These are phyloP conservation scores for Bruguiera gymnorhiza DNA, from an alignment of 345 rosid genomes.

Conservation along the genomic window DNA sequence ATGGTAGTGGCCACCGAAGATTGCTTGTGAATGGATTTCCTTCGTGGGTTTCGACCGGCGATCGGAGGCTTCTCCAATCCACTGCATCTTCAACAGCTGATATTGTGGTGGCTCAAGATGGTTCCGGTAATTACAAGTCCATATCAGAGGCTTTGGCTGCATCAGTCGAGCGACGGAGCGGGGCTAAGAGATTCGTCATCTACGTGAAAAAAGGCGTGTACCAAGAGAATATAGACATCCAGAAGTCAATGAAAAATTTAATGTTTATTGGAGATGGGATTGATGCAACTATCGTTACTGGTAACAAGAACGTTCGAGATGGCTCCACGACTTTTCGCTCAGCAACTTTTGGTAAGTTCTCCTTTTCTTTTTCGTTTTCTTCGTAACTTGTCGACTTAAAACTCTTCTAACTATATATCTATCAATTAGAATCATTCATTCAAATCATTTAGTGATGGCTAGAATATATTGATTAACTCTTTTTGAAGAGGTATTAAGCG, in stretches of 20 bases:
- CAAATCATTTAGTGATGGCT: too few species aligned
- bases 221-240: conserved; percentile 56
- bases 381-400: not conserved
- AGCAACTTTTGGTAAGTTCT: conserved; percentile 72
- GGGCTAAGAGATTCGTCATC: conserved; percentile 49
- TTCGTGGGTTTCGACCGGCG: conserved; percentile 54
- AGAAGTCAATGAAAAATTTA: conserved; percentile 50
- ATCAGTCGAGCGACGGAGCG: conserved; percentile 25
- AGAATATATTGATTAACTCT: too few species aligned
- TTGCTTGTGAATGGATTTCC: conserved; percentile 52
- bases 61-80: conserved; percentile 56
- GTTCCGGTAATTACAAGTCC: conserved; percentile 63
- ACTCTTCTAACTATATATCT: too few species aligned
- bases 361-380: not conserved
- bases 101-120: conserved; percentile 82
- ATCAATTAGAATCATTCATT: too few species aligned
- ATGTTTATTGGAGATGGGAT: conserved; percentile 86
- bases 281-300: conserved; percentile 64
- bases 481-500: too few species aligned
- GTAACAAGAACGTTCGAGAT: conserved; percentile 43
- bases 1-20: conserved; percentile 37
- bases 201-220: conserved; percentile 75
- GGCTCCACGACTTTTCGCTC: conserved; percentile 75
- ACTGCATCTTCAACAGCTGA: conserved; percentile 32
- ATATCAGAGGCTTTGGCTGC: conserved; percentile 66